A percentile compares a stretch with the other conserved stretches of the same genome.
Conservation (phyloP, 306 rosid species). For the Corylus heterophylla region DNA sequence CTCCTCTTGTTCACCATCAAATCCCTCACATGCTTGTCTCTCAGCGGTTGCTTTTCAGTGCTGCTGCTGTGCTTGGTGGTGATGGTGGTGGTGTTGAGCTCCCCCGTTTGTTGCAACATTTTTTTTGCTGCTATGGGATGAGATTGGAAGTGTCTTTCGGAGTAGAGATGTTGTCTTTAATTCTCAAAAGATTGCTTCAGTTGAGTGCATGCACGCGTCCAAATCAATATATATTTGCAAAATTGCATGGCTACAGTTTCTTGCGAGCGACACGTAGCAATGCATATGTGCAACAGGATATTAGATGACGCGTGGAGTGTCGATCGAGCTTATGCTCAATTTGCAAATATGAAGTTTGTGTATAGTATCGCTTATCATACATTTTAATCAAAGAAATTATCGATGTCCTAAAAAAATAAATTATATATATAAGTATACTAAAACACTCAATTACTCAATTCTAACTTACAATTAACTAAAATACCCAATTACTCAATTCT, state of each 20-base stretch:
- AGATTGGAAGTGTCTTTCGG: not conserved
- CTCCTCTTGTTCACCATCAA: conserved; percentile 58
- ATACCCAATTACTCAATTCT: too few species aligned
- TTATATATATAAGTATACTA: too few species aligned
- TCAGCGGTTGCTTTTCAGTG: conserved; percentile 28
- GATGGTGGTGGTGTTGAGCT: conserved; percentile 11
- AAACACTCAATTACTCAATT: too few species aligned
- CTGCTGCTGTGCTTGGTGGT: conserved; percentile 25
- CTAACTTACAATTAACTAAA: too few species aligned
- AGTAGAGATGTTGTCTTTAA: not conserved
- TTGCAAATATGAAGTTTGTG: too few species aligned
- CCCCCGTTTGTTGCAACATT: conserved; percentile 38
- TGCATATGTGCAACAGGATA: not conserved
- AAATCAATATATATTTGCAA: not conserved
- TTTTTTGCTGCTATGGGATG: not conserved
- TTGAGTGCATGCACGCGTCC: not conserved
- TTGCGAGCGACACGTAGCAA: not conserved
- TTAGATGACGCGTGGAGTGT: too few species aligned
- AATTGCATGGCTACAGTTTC: not conserved
- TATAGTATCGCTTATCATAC: too few species aligned
- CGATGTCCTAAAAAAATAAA: too few species aligned
- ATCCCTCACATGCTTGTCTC: conserved; percentile 59
- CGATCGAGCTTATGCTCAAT: too few species aligned
- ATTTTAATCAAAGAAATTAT: too few species aligned
- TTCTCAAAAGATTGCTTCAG: not conserved